A percentile compares a stretch with the other conserved stretches of the same genome.
These are phyloP conservation scores for Aspergillus piperis DNA, from an alignment of 2,329 filamentous ascomycete species.

Conservation along the genomic window DNA sequence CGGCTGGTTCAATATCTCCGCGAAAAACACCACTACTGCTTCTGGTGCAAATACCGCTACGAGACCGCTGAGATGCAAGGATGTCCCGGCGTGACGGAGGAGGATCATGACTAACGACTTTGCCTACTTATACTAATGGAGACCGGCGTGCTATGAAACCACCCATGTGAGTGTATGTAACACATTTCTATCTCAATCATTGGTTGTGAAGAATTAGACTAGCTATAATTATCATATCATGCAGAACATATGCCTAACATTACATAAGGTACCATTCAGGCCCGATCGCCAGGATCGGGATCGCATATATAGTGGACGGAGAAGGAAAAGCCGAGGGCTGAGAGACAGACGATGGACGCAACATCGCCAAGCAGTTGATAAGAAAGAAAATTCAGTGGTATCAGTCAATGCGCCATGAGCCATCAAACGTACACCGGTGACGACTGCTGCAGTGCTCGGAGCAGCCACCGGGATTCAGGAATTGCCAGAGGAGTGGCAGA, in stretches of 20 bases:
- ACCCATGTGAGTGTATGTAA: not conserved
- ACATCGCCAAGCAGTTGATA: not conserved
- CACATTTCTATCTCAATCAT: not conserved
- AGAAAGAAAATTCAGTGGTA: not conserved
- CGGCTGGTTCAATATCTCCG: conserved; percentile 70
- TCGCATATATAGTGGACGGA: not conserved
- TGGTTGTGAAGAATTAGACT: not conserved
- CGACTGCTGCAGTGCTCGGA: not conserved
- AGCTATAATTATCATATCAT: not conserved
- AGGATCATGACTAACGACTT: conserved; percentile 67
- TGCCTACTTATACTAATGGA: conserved; percentile 8
- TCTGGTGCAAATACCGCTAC: conserved; percentile 92
- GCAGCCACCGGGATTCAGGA: not conserved
- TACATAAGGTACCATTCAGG: not conserved
- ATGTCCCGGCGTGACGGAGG: conserved; percentile 84
- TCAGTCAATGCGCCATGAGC: not conserved
- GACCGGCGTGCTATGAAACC: not conserved
- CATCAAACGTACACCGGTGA: not conserved
- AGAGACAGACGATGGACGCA: not conserved
- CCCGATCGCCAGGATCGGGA: not conserved
- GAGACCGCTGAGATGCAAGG: conserved; percentile 72
- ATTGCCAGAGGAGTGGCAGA: not conserved
- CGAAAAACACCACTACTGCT: conserved; percentile 77
- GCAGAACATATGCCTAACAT: not conserved
- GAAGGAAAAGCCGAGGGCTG: not conserved